These are phyloP conservation scores for Daucus carota DNA, from an alignment of 129 eudicot genomes.

Conservation along the genomic window DH1_v3.0 NC_030387.2:35574501-35575000, in stretches of 20 bases:
- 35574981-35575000: too few species aligned
- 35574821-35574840: neutral
- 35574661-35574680: constrained; percentile 98
- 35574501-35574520: neutral
- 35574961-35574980: too few species aligned
- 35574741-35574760: neutral
- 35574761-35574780: neutral
- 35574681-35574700: constrained; percentile 82
- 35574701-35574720: constrained; percentile 71
- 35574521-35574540: neutral
- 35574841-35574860: neutral
- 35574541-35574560: neutral
- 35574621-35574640: constrained; percentile 85
- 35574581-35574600: constrained; percentile 43
- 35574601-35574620: constrained; percentile 85
- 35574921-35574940: too few species aligned
- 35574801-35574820: neutral
- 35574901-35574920: too few species aligned
- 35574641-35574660: constrained; percentile 93
- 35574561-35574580: neutral
- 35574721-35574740: constrained; percentile 60
- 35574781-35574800: neutral
- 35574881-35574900: neutral
- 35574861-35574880: neutral
- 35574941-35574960: too few species aligned